These are phyloP conservation scores for Ilyonectria mors-panacis DNA, from an alignment of 2,329 filamentous ascomycete species.

Conservation along the genomic window DNA sequence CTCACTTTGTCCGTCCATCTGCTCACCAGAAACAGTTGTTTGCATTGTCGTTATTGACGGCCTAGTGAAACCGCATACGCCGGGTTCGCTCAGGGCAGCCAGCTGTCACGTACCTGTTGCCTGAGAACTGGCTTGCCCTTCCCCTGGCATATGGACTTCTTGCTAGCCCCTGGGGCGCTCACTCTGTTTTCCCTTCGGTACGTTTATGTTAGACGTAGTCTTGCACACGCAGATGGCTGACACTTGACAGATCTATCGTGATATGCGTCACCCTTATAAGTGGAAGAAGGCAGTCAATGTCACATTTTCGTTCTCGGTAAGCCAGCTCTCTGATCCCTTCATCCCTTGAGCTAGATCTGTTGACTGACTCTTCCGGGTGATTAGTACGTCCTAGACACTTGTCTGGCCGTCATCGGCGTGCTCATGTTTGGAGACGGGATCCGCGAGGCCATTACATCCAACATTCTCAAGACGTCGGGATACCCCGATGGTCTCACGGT, in stretches of 20 bases:
- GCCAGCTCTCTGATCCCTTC: slow-evolving; percentile 40
- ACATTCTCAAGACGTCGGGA: slow-evolving; percentile 81
- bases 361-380: slow-evolving; percentile 12
- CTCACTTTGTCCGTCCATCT: not conserved
- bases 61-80: slow-evolving; percentile 82
- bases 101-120: slow-evolving; percentile 85
- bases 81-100: slow-evolving; percentile 89
- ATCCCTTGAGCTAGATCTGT: not conserved
- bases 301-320: slow-evolving; percentile 88
- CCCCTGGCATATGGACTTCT: slow-evolving; percentile 91
- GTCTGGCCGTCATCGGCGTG: slow-evolving; percentile 86
- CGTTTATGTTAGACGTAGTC: slow-evolving; percentile 28
- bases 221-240: slow-evolving; percentile 12
- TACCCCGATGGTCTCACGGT: slow-evolving; percentile 84
- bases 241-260: slow-evolving; percentile 67
- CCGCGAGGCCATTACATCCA: slow-evolving; percentile 90
- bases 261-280: slow-evolving; percentile 83
- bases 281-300: slow-evolving; percentile 81
- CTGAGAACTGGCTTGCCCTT: slow-evolving; percentile 87
- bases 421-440: slow-evolving; percentile 97
- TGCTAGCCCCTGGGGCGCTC: slow-evolving; percentile 80
- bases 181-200: slow-evolving; percentile 84
- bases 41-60: slow-evolving; percentile 87
- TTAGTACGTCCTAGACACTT: slow-evolving; percentile 83
- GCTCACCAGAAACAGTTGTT: slow-evolving; percentile 72